Conservation (phyloP, 305 asterid genomes). For the Ajuga reptans region DNA sequence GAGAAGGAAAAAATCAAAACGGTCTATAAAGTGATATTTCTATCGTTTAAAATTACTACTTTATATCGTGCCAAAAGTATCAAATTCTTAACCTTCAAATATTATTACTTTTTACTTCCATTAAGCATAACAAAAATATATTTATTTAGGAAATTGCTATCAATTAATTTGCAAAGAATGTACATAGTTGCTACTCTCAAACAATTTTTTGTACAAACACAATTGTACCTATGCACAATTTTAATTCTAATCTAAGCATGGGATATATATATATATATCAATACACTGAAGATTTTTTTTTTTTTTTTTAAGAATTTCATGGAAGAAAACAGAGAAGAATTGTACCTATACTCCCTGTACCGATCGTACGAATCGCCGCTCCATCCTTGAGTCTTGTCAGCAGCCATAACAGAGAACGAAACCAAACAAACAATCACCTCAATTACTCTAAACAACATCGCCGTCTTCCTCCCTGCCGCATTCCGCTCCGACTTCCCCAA, state of each 20-base stretch:
- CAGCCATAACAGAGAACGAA: slow-evolving; percentile 75
- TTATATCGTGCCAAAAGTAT: too few species aligned
- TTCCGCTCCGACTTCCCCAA: slow-evolving; percentile 38
- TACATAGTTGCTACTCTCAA: too few species aligned
- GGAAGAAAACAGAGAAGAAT: not conserved
- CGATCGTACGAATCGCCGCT: slow-evolving; percentile 90
- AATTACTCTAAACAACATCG: slow-evolving; percentile 53
- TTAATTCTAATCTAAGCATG: not conserved
- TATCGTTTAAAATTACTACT: not conserved
- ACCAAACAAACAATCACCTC: slow-evolving; percentile 51
- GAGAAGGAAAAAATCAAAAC: too few species aligned
- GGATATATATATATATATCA: not conserved
- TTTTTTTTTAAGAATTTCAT: not conserved
- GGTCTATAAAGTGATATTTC: too few species aligned
- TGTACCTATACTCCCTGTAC: slow-evolving; percentile 71
- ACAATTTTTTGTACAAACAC: too few species aligned
- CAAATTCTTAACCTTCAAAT: not conserved
- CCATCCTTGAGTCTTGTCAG: slow-evolving; percentile 82
- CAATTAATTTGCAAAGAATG: too few species aligned
- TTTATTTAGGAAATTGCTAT: too few species aligned
- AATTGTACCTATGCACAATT: too few species aligned
- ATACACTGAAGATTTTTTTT: too few species aligned
- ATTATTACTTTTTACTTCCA: not conserved
- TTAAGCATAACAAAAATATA: too few species aligned
- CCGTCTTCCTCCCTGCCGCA: slow-evolving; percentile 33